These are phyloP conservation scores for Boechera divaricarpa DNA, from an alignment of 345 rosid species.

Conservation along the genomic window DNA sequence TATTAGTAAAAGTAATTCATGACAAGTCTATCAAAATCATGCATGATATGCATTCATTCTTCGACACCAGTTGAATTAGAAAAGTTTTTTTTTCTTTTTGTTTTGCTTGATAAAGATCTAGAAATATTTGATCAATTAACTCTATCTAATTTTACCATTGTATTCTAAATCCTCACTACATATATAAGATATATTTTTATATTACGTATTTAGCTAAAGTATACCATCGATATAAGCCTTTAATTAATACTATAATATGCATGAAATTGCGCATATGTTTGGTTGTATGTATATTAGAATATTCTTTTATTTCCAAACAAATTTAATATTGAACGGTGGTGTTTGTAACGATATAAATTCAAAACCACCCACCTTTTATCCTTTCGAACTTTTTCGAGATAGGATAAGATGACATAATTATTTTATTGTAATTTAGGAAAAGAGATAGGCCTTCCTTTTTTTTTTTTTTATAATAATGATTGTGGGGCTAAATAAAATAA, in stretches of 20 bases:
- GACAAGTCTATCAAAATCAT: not conserved
- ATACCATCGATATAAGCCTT: no score
- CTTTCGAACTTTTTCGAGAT: conserved; percentile 16
- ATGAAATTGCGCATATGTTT: not conserved
- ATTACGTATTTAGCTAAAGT: not conserved
- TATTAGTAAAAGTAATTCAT: not conserved
- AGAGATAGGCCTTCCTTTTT: not conserved
- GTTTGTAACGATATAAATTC: conserved; percentile 21
- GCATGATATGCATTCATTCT: not conserved
- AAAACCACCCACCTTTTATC: conserved; percentile 36
- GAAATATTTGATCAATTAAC: not conserved
- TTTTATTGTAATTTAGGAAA: conserved; percentile 24
- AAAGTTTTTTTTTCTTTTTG: no score
- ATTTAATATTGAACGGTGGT: conserved; percentile 3
- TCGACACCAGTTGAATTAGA: not conserved
- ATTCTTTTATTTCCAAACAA: not conserved
- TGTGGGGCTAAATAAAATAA: conserved; percentile 14
- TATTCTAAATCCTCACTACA: not conserved
- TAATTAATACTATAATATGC: not conserved
- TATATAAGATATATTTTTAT: not conserved
- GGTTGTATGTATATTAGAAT: not conserved
- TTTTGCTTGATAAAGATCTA: no score
- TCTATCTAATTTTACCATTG: not conserved
- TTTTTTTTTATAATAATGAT: not conserved
- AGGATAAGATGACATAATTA: conserved; percentile 24